Conservation (phyloP, 1,284 basidiomycete species). For the Phellopilus nigrolimitatus region DNA sequence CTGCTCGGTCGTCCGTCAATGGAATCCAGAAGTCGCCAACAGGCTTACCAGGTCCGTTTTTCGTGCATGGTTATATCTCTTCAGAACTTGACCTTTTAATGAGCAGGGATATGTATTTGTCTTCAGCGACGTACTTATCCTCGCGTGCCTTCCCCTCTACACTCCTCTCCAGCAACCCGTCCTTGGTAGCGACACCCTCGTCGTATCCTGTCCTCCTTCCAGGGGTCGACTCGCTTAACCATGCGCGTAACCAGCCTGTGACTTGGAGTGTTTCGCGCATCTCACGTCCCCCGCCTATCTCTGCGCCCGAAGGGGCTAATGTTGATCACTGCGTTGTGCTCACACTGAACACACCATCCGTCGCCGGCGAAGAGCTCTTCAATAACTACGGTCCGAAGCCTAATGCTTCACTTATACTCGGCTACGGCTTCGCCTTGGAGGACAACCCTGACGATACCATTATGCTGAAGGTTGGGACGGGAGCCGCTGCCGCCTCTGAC, state of each 20-base stretch:
- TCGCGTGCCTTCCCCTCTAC: constrained; percentile 87
- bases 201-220: constrained; percentile 81
- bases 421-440: constrained; percentile 79
- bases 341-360: constrained; percentile 42
- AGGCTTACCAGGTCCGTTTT: constrained; percentile 62
- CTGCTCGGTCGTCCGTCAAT: constrained; percentile 33
- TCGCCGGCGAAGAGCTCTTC: constrained; percentile 59
- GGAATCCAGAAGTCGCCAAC: constrained; percentile 41
- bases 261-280: constrained; percentile 65
- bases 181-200: constrained; percentile 43
- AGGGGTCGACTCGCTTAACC: constrained; percentile 82
- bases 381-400: constrained; percentile 88
- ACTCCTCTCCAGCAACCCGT: constrained; percentile 55
- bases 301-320: constrained; percentile 21
- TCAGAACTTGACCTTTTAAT: constrained; percentile 11
- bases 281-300: background rate
- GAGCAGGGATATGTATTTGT: constrained; percentile 64
- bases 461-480: constrained; percentile 66
- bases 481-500: constrained; percentile 23
- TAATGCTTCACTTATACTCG: constrained; percentile 82
- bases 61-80: background rate
- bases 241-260: constrained; percentile 66
- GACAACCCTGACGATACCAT: constrained; percentile 83
- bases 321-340: constrained; percentile 29
- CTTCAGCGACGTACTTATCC: constrained; percentile 71